A percentile compares a stretch with the other conserved stretches of the same genome.
Conservation (phyloP, 768 basidiomycete species). For the Phanerochaete sordida region DNA sequence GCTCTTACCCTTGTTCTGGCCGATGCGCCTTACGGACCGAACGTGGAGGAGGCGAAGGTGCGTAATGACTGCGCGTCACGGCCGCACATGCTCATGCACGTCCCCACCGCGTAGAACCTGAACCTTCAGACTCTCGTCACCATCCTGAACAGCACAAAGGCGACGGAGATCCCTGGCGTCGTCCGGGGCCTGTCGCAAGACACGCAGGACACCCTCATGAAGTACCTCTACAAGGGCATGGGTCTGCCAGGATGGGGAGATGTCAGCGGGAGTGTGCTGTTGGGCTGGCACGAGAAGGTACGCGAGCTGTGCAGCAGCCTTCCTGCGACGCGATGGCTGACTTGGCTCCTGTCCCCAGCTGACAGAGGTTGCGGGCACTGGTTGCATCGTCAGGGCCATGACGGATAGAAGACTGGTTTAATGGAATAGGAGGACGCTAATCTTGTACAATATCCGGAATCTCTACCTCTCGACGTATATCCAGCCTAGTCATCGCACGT, state of each 20-base stretch:
- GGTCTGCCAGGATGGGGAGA: constrained; percentile 56
- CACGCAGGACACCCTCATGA: constrained; percentile 90
- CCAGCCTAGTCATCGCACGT: background rate
- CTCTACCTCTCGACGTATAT: background rate
- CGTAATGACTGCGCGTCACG: constrained; percentile 9
- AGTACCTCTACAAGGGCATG: constrained; percentile 98
- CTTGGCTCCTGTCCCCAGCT: constrained; percentile 45
- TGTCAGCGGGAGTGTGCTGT: constrained; percentile 59
- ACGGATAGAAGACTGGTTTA: constrained; percentile 60
- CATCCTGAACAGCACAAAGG: constrained; percentile 91
- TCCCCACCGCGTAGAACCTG: constrained; percentile 47
- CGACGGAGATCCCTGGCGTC: constrained; percentile 76
- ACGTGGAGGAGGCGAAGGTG: constrained; percentile 90
- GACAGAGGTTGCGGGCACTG: constrained; percentile 90
- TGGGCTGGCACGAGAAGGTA: constrained; percentile 98
- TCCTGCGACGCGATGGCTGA: background rate
- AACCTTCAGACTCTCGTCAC: constrained; percentile 79
- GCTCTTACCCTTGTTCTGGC: constrained; percentile 72
- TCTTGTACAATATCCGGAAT: constrained; percentile 18
- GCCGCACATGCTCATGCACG: background rate
- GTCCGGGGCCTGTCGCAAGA: constrained; percentile 72
- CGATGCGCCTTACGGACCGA: constrained; percentile 83
- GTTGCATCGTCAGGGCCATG: constrained; percentile 90
- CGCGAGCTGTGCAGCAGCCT: constrained; percentile 18
- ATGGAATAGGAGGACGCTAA: constrained; percentile 10